Base-by-base conservation (phyloP, 2,329 filamentous ascomycete genomes). In the Alternaria panax region DNA sequence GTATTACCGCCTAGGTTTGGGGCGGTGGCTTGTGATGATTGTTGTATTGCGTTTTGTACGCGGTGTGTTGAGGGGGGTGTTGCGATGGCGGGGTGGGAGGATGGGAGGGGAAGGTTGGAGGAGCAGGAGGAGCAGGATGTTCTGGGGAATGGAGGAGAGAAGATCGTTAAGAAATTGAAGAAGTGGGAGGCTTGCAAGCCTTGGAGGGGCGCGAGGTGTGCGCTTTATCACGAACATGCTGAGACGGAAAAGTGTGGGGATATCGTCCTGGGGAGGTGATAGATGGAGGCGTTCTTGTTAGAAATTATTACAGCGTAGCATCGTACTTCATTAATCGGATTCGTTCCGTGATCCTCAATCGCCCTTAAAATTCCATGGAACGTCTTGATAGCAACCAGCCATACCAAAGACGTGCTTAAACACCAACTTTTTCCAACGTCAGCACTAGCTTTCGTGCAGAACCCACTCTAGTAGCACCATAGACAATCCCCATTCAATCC, bases 11-110 rank as follows among this genome's bases (percentile, higher is more conserved):
- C 81, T 5, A 59, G 74, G 0, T 63, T 73, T n/a, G 76, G 70
- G 16, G 77, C 66, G n/a, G 70, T 76, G 45, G 63, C 60, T 62
- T 84, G 82, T 64, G 73, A 74, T 22, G 71, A 71, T n/a, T 82
- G 81, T 60, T 73, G 74, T 47, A 68, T 74, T 57, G 78, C 73
- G 34, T 82, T 81, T 62, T 83, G 81, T 66, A 68, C 64, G 14
- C 54, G 46, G 18, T 83, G 81, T 72, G 72, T 80, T 7, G 64
- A 69, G 57, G 68, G 56, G 27, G 77, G 75, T 40, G 65, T 70
- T 57, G 72, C 59, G 47, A 67, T 74, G 67, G 71, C 70, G 12
- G 63, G 68, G 20, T 75, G 71, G 69, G 75, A 76, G 46, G 69
- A 72, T 62, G 65, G 73, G 11, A 67, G 67, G 58, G 54, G 57